Evolutionary conservation across 306 rosid genomes (phyloP), one percentile per base, ranked within the genome.

Genomic region (Malus sieversii): DNA sequence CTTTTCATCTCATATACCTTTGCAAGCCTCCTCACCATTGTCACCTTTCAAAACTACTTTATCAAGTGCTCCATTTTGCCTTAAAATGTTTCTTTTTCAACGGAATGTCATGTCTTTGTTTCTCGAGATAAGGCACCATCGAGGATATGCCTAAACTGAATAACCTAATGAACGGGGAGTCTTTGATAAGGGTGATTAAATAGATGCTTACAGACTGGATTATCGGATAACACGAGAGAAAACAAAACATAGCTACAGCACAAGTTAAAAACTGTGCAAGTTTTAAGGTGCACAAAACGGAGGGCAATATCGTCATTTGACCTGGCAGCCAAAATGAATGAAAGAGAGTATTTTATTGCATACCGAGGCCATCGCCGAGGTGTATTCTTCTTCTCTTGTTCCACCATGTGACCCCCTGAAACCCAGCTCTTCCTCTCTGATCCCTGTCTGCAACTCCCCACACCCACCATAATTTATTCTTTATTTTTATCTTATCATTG

Each of bases 341-440:
- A 15, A 15, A 16, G 18, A 5, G 2, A 7, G 77, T 80, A 71
- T 62, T 22, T 40, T 32, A 32, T 10, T 44, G 13, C 71, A 48
- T 57, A 78, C 73, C 81, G 74, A 83, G 79, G 45, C 85, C 75
- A 30, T 60, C 70, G 77, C 85, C 79, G 42, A 74, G 80, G 67
- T 75, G 82, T 77, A 79, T 73, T 59, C 25, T 25, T 74, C 82
- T 79, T 53, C 70, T 78, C 66, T 23, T 79, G 7, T 18, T 30
- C 68, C 71, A 35, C 75, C 81, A 80, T 68, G 85, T 81, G 85
- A 85, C 38, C 12, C 40, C 78, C 82, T 73, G 79, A 80, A 72
- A 63, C 59, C 42, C 45, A 20, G 64, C 74, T 33, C 61, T 5
- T 5, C 59, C 59, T 55, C 55, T 59, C 72, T 74, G 46, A 27